phyloP scores from a whole-genome alignment of 1,139 yeast species.

The Blastobotrys apis region DNA sequence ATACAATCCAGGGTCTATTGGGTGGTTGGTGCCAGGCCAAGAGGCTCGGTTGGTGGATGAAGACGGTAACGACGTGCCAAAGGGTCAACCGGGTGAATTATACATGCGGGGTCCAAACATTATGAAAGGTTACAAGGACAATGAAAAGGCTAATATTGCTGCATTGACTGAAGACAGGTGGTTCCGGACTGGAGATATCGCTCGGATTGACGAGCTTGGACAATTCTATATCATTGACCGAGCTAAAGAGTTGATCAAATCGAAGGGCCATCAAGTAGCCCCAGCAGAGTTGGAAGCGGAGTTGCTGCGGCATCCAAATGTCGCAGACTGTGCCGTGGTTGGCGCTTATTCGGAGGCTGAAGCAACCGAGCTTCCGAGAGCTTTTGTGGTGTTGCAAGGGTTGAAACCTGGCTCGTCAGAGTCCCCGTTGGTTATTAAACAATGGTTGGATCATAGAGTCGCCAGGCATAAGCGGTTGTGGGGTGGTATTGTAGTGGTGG shows the following conservation, averaged over 20 bases:
- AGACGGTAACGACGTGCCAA: conserved; percentile 42
- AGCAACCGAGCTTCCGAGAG: conserved; percentile 39
- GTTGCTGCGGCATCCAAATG: conserved; percentile 44
- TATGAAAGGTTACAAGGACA: conserved; percentile 57
- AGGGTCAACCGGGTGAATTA: conserved; percentile 49
- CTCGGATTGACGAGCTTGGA: conserved; percentile 50
- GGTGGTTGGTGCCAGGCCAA: conserved; percentile 42
- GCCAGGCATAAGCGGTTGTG: conserved; percentile 39
- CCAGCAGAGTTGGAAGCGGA: conserved; percentile 73
- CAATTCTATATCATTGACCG: conserved; percentile 64
- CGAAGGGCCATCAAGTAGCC: conserved; percentile 79
- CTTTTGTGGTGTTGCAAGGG: conserved; percentile 32
- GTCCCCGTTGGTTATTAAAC: conserved; percentile 25
- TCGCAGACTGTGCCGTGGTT: conserved; percentile 36
- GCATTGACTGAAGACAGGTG: conserved; percentile 61
- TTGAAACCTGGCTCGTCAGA: background rate
- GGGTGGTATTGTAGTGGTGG: conserved; percentile 38
- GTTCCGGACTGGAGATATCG: conserved; percentile 78
- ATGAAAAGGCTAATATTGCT: conserved; percentile 48
- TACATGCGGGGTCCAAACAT: conserved; percentile 68
- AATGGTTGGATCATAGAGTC: conserved; percentile 36
- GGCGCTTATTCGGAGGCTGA: conserved; percentile 32
- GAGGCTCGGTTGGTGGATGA: conserved; percentile 43
- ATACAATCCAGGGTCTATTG: conserved; percentile 42
- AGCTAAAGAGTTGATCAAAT: conserved; percentile 73